Conservation (phyloP, 1,139 yeast species). For the Lodderomyces oxycetoniae region DNA sequence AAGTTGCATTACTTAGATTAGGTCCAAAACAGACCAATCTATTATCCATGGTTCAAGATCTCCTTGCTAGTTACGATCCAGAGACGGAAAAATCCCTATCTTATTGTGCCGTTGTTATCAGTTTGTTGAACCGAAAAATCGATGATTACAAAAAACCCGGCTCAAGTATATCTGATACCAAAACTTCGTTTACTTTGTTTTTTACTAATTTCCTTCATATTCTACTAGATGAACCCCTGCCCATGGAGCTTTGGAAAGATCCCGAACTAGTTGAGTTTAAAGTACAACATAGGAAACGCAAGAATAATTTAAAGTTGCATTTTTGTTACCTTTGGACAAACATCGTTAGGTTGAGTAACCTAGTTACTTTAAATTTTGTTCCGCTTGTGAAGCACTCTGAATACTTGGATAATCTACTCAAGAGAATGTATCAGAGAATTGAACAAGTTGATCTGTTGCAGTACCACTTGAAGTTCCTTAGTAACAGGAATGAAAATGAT, state of each 20-base stretch:
- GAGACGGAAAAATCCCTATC: conserved; percentile 19
- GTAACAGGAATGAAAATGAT: conserved; percentile 16
- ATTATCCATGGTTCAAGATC: conserved; percentile 18
- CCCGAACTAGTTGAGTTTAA: conserved; percentile 27
- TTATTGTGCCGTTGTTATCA: conserved; percentile 21
- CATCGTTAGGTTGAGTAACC: conserved; percentile 29
- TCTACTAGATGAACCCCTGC: conserved; percentile 16
- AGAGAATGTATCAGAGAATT: conserved; percentile 20
- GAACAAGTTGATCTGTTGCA: conserved; percentile 24
- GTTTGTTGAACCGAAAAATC: conserved; percentile 23
- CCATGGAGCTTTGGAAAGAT: conserved; percentile 34
- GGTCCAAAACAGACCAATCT: conserved; percentile 17
- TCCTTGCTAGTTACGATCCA: conserved; percentile 7
- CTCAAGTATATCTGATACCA: conserved; percentile 14
- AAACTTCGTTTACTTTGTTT: conserved; percentile 17
- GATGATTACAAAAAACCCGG: conserved; percentile 17
- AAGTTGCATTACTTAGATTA: conserved; percentile 17
- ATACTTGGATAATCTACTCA: conserved; percentile 20
- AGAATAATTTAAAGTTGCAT: conserved; percentile 28
- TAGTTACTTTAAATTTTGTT: conserved; percentile 26
- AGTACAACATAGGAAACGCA: conserved; percentile 17
- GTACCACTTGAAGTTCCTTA: conserved; percentile 24
- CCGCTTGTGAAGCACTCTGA: conserved; percentile 22
- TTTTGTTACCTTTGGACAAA: conserved; percentile 37
- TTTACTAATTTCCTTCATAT: conserved; percentile 18